Conservation (phyloP, 352 stramenopile genomes). For the Globisporangium yorkense region DNA sequence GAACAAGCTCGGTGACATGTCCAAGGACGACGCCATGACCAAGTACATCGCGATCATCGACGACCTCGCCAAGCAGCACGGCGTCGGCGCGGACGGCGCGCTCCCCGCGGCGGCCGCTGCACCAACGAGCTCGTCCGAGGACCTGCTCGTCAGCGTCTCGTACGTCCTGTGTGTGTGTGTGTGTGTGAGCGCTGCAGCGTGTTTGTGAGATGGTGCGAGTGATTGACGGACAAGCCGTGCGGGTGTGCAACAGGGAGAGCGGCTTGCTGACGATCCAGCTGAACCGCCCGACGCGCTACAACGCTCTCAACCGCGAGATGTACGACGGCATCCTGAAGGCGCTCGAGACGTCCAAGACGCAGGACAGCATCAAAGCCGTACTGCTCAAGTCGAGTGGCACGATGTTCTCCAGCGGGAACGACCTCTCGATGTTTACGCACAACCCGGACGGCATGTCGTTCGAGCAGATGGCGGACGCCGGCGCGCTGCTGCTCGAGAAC, state of each 20-base stretch:
- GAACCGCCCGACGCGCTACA: constrained; percentile 78
- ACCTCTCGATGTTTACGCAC: constrained; percentile 76
- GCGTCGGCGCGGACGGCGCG: constrained; percentile 14
- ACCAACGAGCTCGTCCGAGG: constrained; percentile 23
- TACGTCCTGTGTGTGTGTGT: constrained; percentile 14
- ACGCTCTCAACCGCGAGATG: constrained; percentile 83
- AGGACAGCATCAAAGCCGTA: constrained; percentile 75
- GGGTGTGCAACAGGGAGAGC: constrained; percentile 21
- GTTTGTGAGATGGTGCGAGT: too few relatives aligned
- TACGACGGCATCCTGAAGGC: constrained; percentile 74
- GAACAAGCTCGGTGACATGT: constrained; percentile 59
- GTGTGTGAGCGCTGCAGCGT: too few relatives aligned
- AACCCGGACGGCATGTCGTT: constrained; percentile 44
- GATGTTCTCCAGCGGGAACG: constrained; percentile 90
- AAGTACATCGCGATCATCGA: constrained; percentile 79
- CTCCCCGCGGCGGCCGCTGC: not conserved
- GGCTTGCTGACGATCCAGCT: constrained; percentile 76
- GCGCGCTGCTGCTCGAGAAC: constrained; percentile 42
- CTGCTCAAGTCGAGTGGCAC: constrained; percentile 80
- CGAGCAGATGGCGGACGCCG: constrained; percentile 55
- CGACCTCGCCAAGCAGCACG: constrained; percentile 41
- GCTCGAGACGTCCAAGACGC: constrained; percentile 51
- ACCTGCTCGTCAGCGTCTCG: constrained; percentile 52
- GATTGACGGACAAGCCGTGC: not conserved
- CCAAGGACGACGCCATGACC: constrained; percentile 54